These are phyloP conservation scores for Podospora tetraspora DNA, from an alignment of 495 filamentous ascomycete genomes.

Conservation along the genomic window DNA sequence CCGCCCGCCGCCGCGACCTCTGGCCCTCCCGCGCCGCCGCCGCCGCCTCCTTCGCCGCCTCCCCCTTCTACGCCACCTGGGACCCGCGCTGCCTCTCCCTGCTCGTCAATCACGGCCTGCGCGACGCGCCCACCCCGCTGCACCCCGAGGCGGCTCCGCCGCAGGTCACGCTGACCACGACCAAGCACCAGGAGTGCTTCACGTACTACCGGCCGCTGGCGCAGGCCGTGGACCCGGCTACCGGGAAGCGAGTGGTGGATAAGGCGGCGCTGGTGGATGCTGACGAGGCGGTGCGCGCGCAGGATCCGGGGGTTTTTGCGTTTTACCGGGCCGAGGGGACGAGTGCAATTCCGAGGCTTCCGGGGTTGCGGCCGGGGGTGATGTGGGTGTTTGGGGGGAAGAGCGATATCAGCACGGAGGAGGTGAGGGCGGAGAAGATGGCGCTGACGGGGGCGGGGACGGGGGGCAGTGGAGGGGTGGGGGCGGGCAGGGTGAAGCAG, in stretches of 20 bases:
- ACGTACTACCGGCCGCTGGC: slow-evolving; percentile 45
- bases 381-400: slow-evolving; percentile 73
- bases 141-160: slow-evolving; percentile 41
- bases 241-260: slow-evolving; percentile 17
- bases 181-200: slow-evolving; percentile 58
- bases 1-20: slow-evolving; percentile 59
- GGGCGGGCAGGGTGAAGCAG: slow-evolving; percentile 62
- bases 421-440: slow-evolving; percentile 51
- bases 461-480: slow-evolving; percentile 63
- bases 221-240: slow-evolving; percentile 27
- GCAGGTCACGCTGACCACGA: slow-evolving; percentile 53
- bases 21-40: slow-evolving; percentile 68
- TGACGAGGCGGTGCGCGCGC: not conserved
- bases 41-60: slow-evolving; percentile 51
- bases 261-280: slow-evolving; percentile 16
- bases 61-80: slow-evolving; percentile 67
- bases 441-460: slow-evolving; percentile 56
- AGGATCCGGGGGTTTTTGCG: slow-evolving; percentile 33
- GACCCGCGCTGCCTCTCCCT: slow-evolving; percentile 64
- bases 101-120: slow-evolving; percentile 61
- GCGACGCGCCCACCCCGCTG: slow-evolving; percentile 44
- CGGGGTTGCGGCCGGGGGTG: slow-evolving; percentile 66
- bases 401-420: slow-evolving; percentile 56
- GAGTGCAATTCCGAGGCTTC: slow-evolving; percentile 58
- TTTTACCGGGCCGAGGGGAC: slow-evolving; percentile 75